These are phyloP conservation scores for Talaromyces verruculosus DNA, from an alignment of 2,329 filamentous ascomycete species.

Conservation along the genomic window DNA sequence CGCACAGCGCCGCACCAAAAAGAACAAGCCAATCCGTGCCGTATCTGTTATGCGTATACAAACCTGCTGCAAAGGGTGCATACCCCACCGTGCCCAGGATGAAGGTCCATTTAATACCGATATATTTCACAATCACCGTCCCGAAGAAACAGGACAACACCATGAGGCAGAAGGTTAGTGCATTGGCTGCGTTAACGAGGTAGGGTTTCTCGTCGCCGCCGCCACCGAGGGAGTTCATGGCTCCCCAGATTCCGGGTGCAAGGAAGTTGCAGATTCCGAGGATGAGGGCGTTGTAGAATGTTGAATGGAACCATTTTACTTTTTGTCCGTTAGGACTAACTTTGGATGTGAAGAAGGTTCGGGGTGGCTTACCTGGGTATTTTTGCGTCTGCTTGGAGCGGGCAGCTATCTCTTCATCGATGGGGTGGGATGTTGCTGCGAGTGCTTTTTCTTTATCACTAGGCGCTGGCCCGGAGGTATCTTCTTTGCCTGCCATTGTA, in stretches of 20 bases:
- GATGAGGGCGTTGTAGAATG: constrained; percentile 70
- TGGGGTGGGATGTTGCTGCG: not conserved
- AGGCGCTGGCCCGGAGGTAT: not conserved
- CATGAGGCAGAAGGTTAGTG: constrained; percentile 71
- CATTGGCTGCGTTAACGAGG: constrained; percentile 69
- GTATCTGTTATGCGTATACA: constrained; percentile 72
- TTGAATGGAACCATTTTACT: constrained; percentile 68
- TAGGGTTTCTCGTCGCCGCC: constrained; percentile 65
- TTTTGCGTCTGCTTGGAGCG: not conserved
- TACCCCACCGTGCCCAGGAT: constrained; percentile 73
- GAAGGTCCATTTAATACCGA: constrained; percentile 69
- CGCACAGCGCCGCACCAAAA: constrained; percentile 67
- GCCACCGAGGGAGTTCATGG: constrained; percentile 71
- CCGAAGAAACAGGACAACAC: constrained; percentile 68
- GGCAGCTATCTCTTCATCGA: not conserved
- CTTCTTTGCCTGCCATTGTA: not conserved
- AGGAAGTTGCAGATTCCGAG: constrained; percentile 70
- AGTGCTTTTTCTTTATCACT: not conserved
- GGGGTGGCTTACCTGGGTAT: constrained; percentile 13
- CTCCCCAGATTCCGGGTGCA: constrained; percentile 70
- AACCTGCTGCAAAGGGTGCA: constrained; percentile 67
- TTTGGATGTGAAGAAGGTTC: not conserved
- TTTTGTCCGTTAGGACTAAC: not conserved
- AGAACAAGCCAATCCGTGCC: constrained; percentile 68
- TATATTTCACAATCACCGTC: constrained; percentile 62